Evolutionary conservation across 345 rosid genomes (phyloP), one percentile per base, ranked within the genome.

Genomic region (Draba incana): DNA sequence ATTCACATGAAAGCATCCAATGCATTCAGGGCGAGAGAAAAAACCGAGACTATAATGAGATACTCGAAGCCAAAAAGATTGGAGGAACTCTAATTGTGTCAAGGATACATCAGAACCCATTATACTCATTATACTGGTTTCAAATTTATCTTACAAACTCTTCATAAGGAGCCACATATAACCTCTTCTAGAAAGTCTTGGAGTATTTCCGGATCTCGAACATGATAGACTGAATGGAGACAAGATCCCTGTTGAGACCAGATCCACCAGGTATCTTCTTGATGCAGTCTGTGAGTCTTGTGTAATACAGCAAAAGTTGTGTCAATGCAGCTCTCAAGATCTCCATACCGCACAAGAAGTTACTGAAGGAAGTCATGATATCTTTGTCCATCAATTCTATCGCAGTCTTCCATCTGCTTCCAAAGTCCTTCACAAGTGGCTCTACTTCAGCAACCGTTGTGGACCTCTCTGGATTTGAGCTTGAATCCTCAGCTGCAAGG

Each of bases 381-480:
- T 94, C 99, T 82, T 91, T 91, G 86, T 94, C 93, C 99, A 94
- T 94, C 78, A 94, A 71, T 72, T 94, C 98, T 57, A 94, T 94
- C 1, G 93, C 95, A 10, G 92, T 84, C 71, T 88, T 91, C 99
- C 98, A 94, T 59, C 98, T 78, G 83, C 89, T 86, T 0, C 77
- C 92, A 62, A 94, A 94, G 77, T 94, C 98, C 46, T 85, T 94
- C 47, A 91, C 93, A 14, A 94, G 78, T 6, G 90, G 87, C 77
- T 94, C 98, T 0, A 94, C 88, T 80, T 91, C 97, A 3, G 85
- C 75, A 57, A 86, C 80, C 0, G 93, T 85, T 66, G 90, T 78
- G 10, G 90, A 81, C 39, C 82, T 85, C 68, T 90, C 97, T 0
- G 87, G 76, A 45, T 77, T 83, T 13, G 86, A 81, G 68, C 75